Conservation (phyloP, 352 stramenopile genomes). For the Plasmopara halstedii region DNA sequence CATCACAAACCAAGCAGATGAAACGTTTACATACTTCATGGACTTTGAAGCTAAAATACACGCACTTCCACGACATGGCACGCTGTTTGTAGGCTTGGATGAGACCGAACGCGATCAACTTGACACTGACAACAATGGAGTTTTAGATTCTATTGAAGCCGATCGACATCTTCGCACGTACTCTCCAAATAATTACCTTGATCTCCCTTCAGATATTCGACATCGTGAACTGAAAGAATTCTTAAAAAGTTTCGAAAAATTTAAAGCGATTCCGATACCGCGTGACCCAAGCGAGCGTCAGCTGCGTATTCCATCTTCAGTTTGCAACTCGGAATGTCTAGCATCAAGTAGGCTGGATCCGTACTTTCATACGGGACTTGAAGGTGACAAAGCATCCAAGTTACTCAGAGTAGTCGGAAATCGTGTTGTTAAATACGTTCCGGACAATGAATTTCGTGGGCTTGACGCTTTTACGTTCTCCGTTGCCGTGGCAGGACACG, state of each 20-base stretch:
- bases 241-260: conserved; percentile 33
- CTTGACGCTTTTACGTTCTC: conserved; percentile 54
- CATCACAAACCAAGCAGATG: conserved; percentile 55
- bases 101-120: conserved; percentile 56
- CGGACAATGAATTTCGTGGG: conserved; percentile 37
- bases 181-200: conserved; percentile 35
- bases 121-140: conserved; percentile 47
- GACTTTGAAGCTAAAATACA: conserved; percentile 52
- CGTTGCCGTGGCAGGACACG: conserved; percentile 34
- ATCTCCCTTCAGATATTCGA: conserved; percentile 27
- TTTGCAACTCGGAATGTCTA: conserved; percentile 45
- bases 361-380: conserved; percentile 43
- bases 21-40: conserved; percentile 51
- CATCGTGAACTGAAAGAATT: conserved; percentile 44
- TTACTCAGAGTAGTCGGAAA: conserved; percentile 33
- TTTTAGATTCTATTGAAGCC: conserved; percentile 53
- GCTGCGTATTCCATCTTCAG: conserved; percentile 35
- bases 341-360: conserved; percentile 37
- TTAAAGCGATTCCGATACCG: conserved; percentile 41
- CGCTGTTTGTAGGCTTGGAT: conserved; percentile 42
- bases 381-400: conserved; percentile 43
- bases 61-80: conserved; percentile 63
- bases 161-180: conserved; percentile 42
- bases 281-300: conserved; percentile 43
- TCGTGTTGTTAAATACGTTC: conserved; percentile 52